phyloP scores from a whole-genome alignment of 2,329 filamentous ascomycete species.

The Apiospora aurea region DNA sequence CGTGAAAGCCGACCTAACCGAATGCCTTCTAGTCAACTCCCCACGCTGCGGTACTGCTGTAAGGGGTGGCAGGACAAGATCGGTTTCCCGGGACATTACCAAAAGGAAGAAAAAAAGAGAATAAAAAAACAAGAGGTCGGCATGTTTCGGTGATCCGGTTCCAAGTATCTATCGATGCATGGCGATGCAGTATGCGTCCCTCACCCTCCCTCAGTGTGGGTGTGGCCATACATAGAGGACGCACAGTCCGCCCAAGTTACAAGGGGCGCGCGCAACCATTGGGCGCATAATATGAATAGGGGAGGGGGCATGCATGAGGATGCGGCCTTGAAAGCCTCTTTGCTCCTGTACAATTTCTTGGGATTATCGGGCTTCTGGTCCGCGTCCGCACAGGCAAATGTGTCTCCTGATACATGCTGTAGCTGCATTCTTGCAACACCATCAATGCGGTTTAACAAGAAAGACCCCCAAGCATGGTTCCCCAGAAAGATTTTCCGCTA shows the following conservation, averaged over 20 bases:
- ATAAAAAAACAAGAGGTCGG: slow-evolving; percentile 2
- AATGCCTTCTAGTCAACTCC: slow-evolving; percentile 20
- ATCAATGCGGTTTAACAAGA: slow-evolving; percentile 7
- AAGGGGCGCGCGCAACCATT: not conserved
- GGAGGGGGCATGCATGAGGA: slow-evolving; percentile 22
- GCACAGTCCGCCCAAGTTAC: slow-evolving; percentile 9
- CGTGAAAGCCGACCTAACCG: slow-evolving; percentile 23
- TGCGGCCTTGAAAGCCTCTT: slow-evolving; percentile 16
- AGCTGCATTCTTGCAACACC: slow-evolving; percentile 20
- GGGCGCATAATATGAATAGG: slow-evolving; percentile 3
- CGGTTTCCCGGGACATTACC: slow-evolving; percentile 4
- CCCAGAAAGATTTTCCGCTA: slow-evolving; percentile 47
- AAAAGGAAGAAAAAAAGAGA: not conserved
- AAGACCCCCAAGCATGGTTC: slow-evolving; percentile 35
- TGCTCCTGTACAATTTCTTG: slow-evolving; percentile 3
- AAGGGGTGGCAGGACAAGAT: slow-evolving; percentile 11
- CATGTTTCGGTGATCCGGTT: slow-evolving; percentile 2
- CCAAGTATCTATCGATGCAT: not conserved
- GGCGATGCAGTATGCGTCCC: not conserved
- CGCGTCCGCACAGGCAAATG: slow-evolving; percentile 17
- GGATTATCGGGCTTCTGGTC: slow-evolving; percentile 8
- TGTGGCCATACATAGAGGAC: not conserved
- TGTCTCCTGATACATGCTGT: slow-evolving; percentile 8
- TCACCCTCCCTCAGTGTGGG: not conserved
- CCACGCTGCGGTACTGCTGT: slow-evolving; percentile 21